These are phyloP conservation scores for Heterococcus sp. DNA, from an alignment of 108 stramenopile species.

Conservation along the genomic window DNA sequence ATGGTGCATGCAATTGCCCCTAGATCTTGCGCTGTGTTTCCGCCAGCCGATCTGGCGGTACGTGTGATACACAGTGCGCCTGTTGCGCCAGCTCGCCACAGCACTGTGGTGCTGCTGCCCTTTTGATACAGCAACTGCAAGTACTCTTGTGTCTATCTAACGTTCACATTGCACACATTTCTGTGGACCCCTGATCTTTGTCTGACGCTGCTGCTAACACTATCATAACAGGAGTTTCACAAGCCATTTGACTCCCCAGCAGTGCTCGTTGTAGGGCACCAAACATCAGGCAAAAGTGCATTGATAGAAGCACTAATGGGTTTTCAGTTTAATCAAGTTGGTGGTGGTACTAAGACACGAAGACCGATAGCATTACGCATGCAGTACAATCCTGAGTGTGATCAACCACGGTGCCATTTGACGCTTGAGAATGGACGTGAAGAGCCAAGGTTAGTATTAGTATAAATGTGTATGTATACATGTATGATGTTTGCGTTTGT, in stretches of 20 bases:
- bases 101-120: no score
- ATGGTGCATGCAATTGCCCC: no score
- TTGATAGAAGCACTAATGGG: conserved; percentile 91
- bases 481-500: background rate
- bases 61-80: no score
- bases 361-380: conserved; percentile 81
- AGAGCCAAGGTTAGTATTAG: conserved; percentile 22
- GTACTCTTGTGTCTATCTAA: no score
- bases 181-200: no score
- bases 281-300: conserved; percentile 84
- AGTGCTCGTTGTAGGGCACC: conserved; percentile 86
- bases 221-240: conserved; percentile 82
- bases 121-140: no score
- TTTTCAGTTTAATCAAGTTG: conserved; percentile 92
- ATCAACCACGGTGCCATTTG: conserved; percentile 74
- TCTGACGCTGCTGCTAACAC: no score
- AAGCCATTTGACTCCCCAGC: conserved; percentile 92
- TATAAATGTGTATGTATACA: background rate
- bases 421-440: conserved; percentile 55
- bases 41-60: no score
- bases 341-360: conserved; percentile 86
- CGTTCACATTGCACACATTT: no score
- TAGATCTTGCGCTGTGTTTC: no score
- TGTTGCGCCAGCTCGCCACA: no score
- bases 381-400: conserved; percentile 87